Evolutionary conservation across 768 basidiomycete genomes (phyloP).

Genomic region (Cystobasidium onofrii): DNA sequence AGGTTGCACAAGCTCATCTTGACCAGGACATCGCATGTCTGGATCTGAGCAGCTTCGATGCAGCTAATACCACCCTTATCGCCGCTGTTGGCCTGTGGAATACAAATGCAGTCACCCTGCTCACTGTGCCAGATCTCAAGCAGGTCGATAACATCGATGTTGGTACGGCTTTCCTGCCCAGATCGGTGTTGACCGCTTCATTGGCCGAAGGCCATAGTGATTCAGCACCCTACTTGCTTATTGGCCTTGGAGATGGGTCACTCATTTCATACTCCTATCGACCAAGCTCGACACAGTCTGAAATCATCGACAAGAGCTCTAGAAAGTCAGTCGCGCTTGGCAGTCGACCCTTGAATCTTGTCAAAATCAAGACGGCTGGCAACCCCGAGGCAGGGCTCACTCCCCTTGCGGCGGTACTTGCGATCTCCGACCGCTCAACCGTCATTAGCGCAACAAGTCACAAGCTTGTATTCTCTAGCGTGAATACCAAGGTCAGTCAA

Average conservation of each 20-base stretch:
- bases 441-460: slow-evolving; percentile 61
- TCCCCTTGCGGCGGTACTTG: slow-evolving; percentile 56
- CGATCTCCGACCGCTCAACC: slow-evolving; percentile 61
- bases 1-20: slow-evolving; percentile 23
- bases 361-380: slow-evolving; percentile 47
- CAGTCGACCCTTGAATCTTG: slow-evolving; percentile 58
- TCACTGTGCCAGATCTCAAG: slow-evolving; percentile 45
- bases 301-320: neutral
- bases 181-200: slow-evolving; percentile 49
- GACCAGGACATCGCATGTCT: slow-evolving; percentile 61
- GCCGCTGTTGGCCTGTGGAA: slow-evolving; percentile 71
- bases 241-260: slow-evolving; percentile 68
- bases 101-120: slow-evolving; percentile 57
- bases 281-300: slow-evolving; percentile 43
- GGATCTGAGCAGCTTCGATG: slow-evolving; percentile 52
- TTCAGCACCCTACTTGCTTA: slow-evolving; percentile 50
- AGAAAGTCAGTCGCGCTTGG: slow-evolving; percentile 61
- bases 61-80: slow-evolving; percentile 45
- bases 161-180: slow-evolving; percentile 50
- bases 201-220: slow-evolving; percentile 48
- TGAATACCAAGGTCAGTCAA: slow-evolving; percentile 58
- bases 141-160: slow-evolving; percentile 38
- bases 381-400: slow-evolving; percentile 34
- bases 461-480: slow-evolving; percentile 59
- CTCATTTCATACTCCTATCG: slow-evolving; percentile 53